Base-by-base conservation (phyloP, 2,329 filamentous ascomycete species). In the Xylariaceae sp. region DNA sequence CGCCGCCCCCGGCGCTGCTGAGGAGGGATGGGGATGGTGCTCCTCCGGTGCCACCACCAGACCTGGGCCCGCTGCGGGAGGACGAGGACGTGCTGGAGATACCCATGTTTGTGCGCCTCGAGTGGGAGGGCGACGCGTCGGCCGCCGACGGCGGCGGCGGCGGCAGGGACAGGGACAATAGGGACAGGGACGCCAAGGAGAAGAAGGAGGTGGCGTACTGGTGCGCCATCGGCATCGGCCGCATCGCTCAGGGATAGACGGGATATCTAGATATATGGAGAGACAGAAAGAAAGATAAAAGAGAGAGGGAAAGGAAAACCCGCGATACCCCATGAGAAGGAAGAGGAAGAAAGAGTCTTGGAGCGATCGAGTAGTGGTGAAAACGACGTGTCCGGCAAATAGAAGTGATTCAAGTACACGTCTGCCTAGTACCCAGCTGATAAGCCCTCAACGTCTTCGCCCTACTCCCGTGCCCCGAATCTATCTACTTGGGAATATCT, bases 171-270 rank as follows among this genome's bases (percentile, higher is more conserved):
- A n/a, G n/a, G n/a, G n/a, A n/a, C n/a, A 58, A 60, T 22, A 70
- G 59, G 53, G 74, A 72, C 46, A 79, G 71, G 56, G 77, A 75
- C 28, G 75, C 67, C 30, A 80, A 72, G 57, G 84, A 90, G 60
- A 90, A 80, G 65, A 76, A 83, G 52, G 92, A 96, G 56, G 64
- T 96, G 59, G 88, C 88, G 35, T 96, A 94, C 61, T 98, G 92
- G 92, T 88, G 85, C 63, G 88, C 94, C 14, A 67, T 96, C 22
- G 90, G 90, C 3, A 75, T 93, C 37, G 92, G 92, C 8, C 79
- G 79, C 50, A 92, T 96, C 51, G 74, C 64, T 45, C 66, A 68
- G 53, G 61, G 67, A 36, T 63, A 53, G 37, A 44, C 37, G 39
- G 42, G 28, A 42, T 43, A 32, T 46, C 35, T 18, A 28, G 35